Evolutionary conservation across 352 stramenopile genomes (phyloP).

Genomic region (Pythium rishiriense): DNA sequence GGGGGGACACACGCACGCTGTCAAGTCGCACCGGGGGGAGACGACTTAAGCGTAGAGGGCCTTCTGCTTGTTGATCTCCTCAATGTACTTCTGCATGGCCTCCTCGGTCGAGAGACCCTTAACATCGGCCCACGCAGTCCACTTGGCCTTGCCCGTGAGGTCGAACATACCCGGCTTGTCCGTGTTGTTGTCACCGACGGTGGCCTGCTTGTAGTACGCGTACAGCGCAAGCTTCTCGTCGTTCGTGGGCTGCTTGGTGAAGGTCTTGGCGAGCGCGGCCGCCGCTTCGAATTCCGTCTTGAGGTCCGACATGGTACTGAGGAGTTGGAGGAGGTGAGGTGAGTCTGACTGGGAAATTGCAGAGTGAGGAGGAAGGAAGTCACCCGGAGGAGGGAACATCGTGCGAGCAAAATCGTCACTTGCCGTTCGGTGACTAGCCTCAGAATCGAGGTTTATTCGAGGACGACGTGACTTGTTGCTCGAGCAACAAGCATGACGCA

Average conservation of each 20-base stretch:
- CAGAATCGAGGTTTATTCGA: slow-evolving; percentile 24
- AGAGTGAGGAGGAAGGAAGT: slow-evolving; percentile 37
- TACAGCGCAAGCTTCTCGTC: slow-evolving; percentile 90
- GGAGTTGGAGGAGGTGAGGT: slow-evolving; percentile 17
- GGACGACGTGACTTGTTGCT: neutral
- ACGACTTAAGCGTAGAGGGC: slow-evolving; percentile 70
- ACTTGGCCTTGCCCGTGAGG: slow-evolving; percentile 88
- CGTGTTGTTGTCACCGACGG: slow-evolving; percentile 84
- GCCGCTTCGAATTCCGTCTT: slow-evolving; percentile 84
- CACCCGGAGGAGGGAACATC: neutral
- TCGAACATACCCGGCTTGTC: slow-evolving; percentile 86
- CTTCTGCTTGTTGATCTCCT: slow-evolving; percentile 84
- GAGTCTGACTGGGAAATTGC: slow-evolving; percentile 31
- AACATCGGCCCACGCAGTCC: slow-evolving; percentile 84
- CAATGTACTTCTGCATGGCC: slow-evolving; percentile 88
- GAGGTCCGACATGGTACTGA: slow-evolving; percentile 70
- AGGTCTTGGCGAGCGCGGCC: slow-evolving; percentile 75
- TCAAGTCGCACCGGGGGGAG: neutral
- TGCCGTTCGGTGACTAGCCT: slow-evolving; percentile 10
- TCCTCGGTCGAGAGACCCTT: slow-evolving; percentile 85
- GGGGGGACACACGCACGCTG: neutral
- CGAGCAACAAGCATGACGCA: slow-evolving; percentile 25
- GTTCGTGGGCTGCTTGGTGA: slow-evolving; percentile 80
- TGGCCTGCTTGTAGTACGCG: slow-evolving; percentile 91
- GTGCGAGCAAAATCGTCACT: slow-evolving; percentile 3